Evolutionary conservation across 352 stramenopile species (phyloP).

Genomic region (Pythium coloratum): DNA sequence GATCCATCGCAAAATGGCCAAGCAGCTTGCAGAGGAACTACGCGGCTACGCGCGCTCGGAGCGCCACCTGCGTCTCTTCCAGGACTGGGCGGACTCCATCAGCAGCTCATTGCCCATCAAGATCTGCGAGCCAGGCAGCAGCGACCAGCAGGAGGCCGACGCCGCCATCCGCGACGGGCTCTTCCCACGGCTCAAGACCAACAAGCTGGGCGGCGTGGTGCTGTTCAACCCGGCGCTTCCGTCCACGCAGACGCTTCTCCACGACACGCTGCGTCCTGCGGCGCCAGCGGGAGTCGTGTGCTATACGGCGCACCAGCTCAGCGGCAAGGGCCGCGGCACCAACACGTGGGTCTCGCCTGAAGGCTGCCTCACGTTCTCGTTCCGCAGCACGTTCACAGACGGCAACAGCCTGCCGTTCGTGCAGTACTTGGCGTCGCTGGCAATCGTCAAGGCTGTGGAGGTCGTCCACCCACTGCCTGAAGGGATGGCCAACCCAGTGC

Average conservation of each 20-base stretch:
- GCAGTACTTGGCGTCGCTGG: slow-evolving; percentile 90
- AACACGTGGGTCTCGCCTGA: slow-evolving; percentile 89
- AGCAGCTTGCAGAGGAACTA: slow-evolving; percentile 67
- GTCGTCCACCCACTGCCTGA: slow-evolving; percentile 40
- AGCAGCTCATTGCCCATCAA: slow-evolving; percentile 25
- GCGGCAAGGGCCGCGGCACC: slow-evolving; percentile 75
- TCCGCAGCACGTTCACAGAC: slow-evolving; percentile 82
- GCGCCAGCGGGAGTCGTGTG: slow-evolving; percentile 70
- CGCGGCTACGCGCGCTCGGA: slow-evolving; percentile 76
- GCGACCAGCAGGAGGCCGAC: slow-evolving; percentile 28
- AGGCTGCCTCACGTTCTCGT: slow-evolving; percentile 91
- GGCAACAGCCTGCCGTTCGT: slow-evolving; percentile 83
- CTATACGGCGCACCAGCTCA: slow-evolving; percentile 78
- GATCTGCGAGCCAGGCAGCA: slow-evolving; percentile 19
- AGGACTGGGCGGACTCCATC: slow-evolving; percentile 55
- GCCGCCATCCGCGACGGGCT: slow-evolving; percentile 37
- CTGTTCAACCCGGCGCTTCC: slow-evolving; percentile 67
- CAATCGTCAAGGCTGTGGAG: slow-evolving; percentile 81
- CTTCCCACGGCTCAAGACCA: slow-evolving; percentile 59
- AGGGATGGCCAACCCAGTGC: slow-evolving; percentile 49
- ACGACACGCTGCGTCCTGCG: slow-evolving; percentile 66
- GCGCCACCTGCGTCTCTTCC: slow-evolving; percentile 63
- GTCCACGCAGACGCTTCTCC: slow-evolving; percentile 86
- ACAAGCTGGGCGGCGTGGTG: slow-evolving; percentile 63
- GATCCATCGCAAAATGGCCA: slow-evolving; percentile 14